A percentile compares a stretch with the other conserved stretches of the same genome.
phyloP scores from a whole-genome alignment of 1,139 yeast genomes.

The Suhomyces bribrorum region DNA sequence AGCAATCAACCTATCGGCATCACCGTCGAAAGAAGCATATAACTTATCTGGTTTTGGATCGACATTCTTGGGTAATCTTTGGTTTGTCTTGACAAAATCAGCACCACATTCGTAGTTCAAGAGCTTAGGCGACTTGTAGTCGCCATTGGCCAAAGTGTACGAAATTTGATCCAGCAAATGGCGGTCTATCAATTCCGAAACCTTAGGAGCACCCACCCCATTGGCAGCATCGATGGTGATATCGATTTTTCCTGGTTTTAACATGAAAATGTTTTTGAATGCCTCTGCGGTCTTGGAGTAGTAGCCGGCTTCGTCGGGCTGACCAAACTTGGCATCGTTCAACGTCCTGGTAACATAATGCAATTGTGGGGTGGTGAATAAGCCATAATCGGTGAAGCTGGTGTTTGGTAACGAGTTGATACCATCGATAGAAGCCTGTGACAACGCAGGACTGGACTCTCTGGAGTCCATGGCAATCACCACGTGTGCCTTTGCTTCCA shows the following conservation, averaged over 20 bases:
- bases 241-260: slow-evolving; percentile 34
- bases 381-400: slow-evolving; percentile 57
- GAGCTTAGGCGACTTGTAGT: slow-evolving; percentile 52
- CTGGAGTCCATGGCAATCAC: slow-evolving; percentile 73
- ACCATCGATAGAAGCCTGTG: slow-evolving; percentile 68
- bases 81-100: slow-evolving; percentile 90
- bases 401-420: slow-evolving; percentile 50
- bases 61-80: slow-evolving; percentile 68
- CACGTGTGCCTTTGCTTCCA: slow-evolving; percentile 38
- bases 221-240: slow-evolving; percentile 86
- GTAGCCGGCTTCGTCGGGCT: slow-evolving; percentile 68
- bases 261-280: slow-evolving; percentile 33
- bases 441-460: slow-evolving; percentile 71
- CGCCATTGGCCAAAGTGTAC: slow-evolving; percentile 58
- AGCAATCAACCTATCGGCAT: slow-evolving; percentile 92
- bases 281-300: slow-evolving; percentile 57
- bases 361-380: slow-evolving; percentile 90
- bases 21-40: slow-evolving; percentile 92
- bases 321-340: slow-evolving; percentile 67
- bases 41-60: slow-evolving; percentile 43
- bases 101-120: slow-evolving; percentile 91
- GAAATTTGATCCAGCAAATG: slow-evolving; percentile 45
- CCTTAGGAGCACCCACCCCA: slow-evolving; percentile 91
- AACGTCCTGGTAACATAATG: slow-evolving; percentile 80
- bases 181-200: slow-evolving; percentile 47